Evolutionary conservation across 139 green algal genomes (phyloP).

Genomic region (Edaphochlamys debaryana): DNA sequence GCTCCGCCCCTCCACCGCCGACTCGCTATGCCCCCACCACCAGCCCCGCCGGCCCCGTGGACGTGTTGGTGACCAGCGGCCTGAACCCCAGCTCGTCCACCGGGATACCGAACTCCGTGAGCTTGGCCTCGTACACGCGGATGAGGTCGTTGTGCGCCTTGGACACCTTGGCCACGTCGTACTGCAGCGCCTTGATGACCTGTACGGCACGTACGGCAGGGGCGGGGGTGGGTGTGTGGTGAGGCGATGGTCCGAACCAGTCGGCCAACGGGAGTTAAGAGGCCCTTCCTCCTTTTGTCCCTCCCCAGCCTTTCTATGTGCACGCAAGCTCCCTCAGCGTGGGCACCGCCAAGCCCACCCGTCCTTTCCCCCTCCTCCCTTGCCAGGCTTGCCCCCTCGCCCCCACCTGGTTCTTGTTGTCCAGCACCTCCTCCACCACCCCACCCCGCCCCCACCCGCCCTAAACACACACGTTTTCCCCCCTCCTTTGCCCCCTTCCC

Average conservation of each 20-base stretch:
- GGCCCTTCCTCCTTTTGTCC: neutral
- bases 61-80: slow-evolving; percentile 83
- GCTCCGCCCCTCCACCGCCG: no score
- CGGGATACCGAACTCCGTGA: slow-evolving; percentile 84
- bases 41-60: slow-evolving; percentile 75
- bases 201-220: neutral
- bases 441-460: no score
- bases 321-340: no score
- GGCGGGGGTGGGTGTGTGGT: no score
- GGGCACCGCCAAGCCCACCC: no score
- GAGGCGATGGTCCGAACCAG: no score
- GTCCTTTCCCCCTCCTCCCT: no score
- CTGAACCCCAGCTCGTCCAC: slow-evolving; percentile 87
- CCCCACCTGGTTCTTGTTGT: slow-evolving; percentile 77
- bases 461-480: no score
- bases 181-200: slow-evolving; percentile 82
- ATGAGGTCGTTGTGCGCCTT: slow-evolving; percentile 94
- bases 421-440: slow-evolving; percentile 89
- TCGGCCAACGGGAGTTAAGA: no score
- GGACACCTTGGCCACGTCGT: slow-evolving; percentile 86
- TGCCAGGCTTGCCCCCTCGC: no score
- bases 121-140: slow-evolving; percentile 87
- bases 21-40: slow-evolving; percentile 73
- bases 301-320: no score
- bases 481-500: no score